Percentiles rank a stretch among this genome's conserved stretches.
Conservation (phyloP, 1,284 basidiomycete species). For the Tylopilus orsonianus region DNA sequence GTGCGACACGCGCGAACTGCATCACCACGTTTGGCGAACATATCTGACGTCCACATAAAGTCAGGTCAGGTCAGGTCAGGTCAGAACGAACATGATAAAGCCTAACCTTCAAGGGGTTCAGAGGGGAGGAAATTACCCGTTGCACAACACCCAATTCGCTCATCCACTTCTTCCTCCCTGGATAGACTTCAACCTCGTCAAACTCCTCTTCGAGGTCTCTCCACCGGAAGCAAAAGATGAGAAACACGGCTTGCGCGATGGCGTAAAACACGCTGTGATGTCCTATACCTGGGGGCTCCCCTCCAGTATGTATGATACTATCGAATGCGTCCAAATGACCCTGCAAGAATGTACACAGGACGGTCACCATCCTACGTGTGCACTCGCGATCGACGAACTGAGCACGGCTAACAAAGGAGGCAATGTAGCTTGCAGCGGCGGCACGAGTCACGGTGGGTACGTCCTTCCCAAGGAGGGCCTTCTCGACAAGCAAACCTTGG, state of each 20-base stretch:
- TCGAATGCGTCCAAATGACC: conserved; percentile 75
- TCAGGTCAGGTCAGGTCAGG: too few relatives aligned
- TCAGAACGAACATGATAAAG: too few relatives aligned
- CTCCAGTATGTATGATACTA: conserved; percentile 43
- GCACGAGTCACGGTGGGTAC: conserved; percentile 75
- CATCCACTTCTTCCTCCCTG: conserved; percentile 74
- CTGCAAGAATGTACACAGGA: conserved; percentile 84
- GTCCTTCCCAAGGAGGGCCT: conserved; percentile 70
- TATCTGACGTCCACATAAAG: conserved; percentile 46
- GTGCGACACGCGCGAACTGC: conserved; percentile 94
- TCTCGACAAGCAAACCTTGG: conserved; percentile 88
- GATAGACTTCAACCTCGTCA: conserved; percentile 49
- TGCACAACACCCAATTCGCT: conserved; percentile 78
- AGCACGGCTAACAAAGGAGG: conserved; percentile 90
- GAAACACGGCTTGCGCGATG: conserved; percentile 88
- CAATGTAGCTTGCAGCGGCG: conserved; percentile 90
- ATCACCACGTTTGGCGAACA: conserved; percentile 89
- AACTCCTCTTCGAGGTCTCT: conserved; percentile 74
- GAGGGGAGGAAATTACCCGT: conserved; percentile 75
- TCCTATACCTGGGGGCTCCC: conserved; percentile 39
- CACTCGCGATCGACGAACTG: conserved; percentile 79
- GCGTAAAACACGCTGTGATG: conserved; percentile 89
- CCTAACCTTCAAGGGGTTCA: conserved; percentile 88
- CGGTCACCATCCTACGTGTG: conserved; percentile 74
- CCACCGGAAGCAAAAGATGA: conserved; percentile 99